These are phyloP conservation scores for Stellera chamaejasme DNA, from an alignment of 345 rosid genomes.

Conservation along the genomic window DNA sequence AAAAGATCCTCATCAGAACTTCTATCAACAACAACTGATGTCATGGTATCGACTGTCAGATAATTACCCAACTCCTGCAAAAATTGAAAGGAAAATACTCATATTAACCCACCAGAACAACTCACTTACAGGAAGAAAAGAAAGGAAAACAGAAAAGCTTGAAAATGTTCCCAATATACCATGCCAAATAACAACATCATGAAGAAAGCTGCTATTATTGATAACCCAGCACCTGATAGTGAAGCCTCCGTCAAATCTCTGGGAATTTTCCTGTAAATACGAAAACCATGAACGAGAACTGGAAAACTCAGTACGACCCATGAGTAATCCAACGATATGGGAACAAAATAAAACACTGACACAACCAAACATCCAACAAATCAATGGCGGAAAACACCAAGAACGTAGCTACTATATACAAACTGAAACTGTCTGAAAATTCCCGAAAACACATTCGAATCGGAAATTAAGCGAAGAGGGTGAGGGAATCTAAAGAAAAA, in stretches of 20 bases:
- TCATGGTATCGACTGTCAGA: slow-evolving; percentile 57
- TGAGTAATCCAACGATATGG: neutral
- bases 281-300: neutral
- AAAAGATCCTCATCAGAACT: slow-evolving; percentile 80
- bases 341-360: neutral
- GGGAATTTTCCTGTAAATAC: slow-evolving; percentile 79
- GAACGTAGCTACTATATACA: no score
- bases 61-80: slow-evolving; percentile 70
- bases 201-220: slow-evolving; percentile 68
- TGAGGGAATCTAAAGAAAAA: slow-evolving; percentile 18
- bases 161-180: slow-evolving; percentile 26
- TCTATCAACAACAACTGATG: slow-evolving; percentile 69
- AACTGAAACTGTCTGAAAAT: neutral
- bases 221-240: slow-evolving; percentile 83
- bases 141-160: no score
- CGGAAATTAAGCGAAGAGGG: neutral
- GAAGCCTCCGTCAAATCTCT: slow-evolving; percentile 95
- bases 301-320: neutral
- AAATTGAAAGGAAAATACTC: no score
- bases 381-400: no score
- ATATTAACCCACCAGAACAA: no score
- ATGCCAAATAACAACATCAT: slow-evolving; percentile 91
- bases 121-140: no score
- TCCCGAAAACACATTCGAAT: neutral
- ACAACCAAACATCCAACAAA: no score